Conservation (phyloP, 2,329 filamentous ascomycete species). For the Clonostachys rhizophaga region DNA sequence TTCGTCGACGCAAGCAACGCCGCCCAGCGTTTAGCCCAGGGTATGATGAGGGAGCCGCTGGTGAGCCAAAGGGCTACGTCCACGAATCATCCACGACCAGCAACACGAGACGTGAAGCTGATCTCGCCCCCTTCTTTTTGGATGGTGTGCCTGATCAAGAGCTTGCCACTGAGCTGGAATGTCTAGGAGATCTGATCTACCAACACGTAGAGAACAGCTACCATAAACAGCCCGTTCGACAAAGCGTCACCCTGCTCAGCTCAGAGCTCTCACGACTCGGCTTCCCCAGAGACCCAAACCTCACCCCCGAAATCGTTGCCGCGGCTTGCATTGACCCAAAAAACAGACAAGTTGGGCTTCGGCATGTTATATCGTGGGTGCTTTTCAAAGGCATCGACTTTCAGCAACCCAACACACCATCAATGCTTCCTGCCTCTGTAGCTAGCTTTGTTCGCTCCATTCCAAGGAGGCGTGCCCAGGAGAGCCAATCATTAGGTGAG, state of each 20-base stretch:
- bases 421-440: conserved; percentile 27
- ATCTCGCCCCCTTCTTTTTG: conserved; percentile 26
- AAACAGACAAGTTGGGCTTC: conserved; percentile 22
- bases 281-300: too few relatives aligned
- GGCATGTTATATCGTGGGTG: conserved; percentile 27
- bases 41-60: too few relatives aligned
- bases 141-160: conserved; percentile 26
- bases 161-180: conserved; percentile 21
- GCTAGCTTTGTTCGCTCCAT: conserved; percentile 5
- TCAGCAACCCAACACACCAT: conserved; percentile 14
- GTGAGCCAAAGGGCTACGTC: too few relatives aligned
- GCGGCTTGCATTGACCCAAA: conserved; percentile 11
- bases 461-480: too few relatives aligned
- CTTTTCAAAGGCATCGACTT: conserved; percentile 26
- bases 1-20: not conserved
- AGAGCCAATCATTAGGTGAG: too few relatives aligned
- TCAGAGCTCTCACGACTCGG: not conserved
- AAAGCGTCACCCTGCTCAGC: not conserved
- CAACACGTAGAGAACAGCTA: not conserved
- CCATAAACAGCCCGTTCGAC: too few relatives aligned
- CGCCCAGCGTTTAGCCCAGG: too few relatives aligned
- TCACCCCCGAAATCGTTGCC: not conserved
- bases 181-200: conserved; percentile 12
- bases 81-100: too few relatives aligned
- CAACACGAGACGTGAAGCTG: too few relatives aligned